Conservation (phyloP, 345 rosid genomes). For the Salix purpurea region DNA sequence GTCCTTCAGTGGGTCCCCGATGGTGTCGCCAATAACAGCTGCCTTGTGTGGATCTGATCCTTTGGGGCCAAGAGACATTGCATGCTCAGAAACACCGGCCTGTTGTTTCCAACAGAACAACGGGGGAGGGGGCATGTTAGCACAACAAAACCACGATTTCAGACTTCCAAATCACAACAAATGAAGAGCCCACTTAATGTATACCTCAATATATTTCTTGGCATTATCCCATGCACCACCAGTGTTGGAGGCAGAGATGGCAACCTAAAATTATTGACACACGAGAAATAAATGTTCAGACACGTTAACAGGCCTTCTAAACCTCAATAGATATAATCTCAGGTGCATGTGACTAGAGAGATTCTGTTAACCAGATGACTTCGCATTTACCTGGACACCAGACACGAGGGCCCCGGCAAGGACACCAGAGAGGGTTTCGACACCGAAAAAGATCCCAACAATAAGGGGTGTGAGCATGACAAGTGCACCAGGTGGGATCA, state of each 20-base stretch:
- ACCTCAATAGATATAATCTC: not conserved
- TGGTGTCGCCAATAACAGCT: constrained; percentile 90
- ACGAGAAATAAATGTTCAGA: not conserved
- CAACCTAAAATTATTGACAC: constrained; percentile 43
- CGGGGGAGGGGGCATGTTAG: not conserved
- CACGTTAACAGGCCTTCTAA: not conserved
- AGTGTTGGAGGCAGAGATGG: constrained; percentile 96
- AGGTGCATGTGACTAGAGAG: not conserved
- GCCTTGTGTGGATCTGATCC: constrained; percentile 98
- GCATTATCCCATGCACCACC: constrained; percentile 99
- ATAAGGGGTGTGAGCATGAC: constrained; percentile 93
- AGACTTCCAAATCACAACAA: not conserved
- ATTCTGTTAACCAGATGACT: not conserved
- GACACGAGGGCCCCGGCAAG: constrained; percentile 45
- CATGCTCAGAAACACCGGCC: constrained; percentile 96
- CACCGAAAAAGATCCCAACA: constrained; percentile 25
- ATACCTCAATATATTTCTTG: constrained; percentile 97
- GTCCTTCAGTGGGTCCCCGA: constrained; percentile 95
- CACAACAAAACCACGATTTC: not conserved
- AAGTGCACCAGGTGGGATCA: constrained; percentile 98
- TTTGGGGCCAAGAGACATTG: constrained; percentile 78
- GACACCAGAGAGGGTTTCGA: constrained; percentile 29
- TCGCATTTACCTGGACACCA: constrained; percentile 73
- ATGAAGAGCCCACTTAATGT: not conserved
- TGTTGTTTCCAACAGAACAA: constrained; percentile 22